Evolutionary conservation across 306 rosid species (phyloP).

Genomic region (Rubus parviflorus): DNA sequence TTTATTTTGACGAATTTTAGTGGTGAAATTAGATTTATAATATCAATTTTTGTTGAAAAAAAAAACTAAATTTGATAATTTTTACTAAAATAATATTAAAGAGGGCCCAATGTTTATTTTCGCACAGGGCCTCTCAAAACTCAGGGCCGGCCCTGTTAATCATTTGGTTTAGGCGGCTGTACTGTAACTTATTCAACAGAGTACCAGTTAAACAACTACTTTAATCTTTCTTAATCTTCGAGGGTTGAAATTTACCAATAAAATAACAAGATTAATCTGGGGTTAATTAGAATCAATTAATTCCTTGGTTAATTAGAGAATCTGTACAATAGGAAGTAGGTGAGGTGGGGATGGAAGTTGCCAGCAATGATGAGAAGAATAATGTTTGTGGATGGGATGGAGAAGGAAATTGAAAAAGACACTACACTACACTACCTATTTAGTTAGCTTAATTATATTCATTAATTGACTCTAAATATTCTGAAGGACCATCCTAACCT

Average conservation of each 20-base stretch:
- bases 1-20: too few relatives aligned
- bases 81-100: too few relatives aligned
- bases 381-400: slow-evolving; percentile 28
- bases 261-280: background rate
- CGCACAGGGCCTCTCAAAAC: too few relatives aligned
- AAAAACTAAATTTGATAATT: too few relatives aligned
- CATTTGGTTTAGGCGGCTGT: slow-evolving; percentile 8
- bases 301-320: background rate
- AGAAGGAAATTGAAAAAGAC: background rate
- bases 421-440: slow-evolving; percentile 10
- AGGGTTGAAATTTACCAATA: background rate
- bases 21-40: too few relatives aligned
- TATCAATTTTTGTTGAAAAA: too few relatives aligned
- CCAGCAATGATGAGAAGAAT: slow-evolving; percentile 46
- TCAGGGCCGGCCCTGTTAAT: too few relatives aligned
- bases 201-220: background rate
- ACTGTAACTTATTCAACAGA: background rate
- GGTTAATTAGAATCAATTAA: background rate
- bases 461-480: background rate
- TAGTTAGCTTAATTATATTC: background rate
- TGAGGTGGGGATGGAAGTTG: slow-evolving; percentile 42
- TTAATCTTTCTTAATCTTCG: background rate
- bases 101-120: too few relatives aligned
- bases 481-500: background rate
- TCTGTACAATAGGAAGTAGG: slow-evolving; percentile 27